Base-by-base conservation (phyloP, 2,329 filamentous ascomycete species). In the Aspergillus oerlinghausenensis region DNA sequence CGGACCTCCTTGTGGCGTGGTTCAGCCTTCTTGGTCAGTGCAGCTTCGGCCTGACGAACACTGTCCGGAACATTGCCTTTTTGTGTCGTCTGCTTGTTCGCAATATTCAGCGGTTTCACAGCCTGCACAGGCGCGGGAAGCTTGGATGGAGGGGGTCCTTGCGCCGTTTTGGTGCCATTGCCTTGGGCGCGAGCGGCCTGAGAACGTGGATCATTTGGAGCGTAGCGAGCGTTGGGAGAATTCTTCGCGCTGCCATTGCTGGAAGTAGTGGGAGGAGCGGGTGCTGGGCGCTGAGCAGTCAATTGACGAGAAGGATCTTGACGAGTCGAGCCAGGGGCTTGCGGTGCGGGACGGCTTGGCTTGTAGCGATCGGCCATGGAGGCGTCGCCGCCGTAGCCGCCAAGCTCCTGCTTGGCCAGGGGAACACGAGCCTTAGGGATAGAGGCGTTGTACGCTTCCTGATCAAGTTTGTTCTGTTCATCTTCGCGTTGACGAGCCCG, bases 1-100 rank as follows among this genome's bases (percentile, higher is more conserved):
- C 94, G 91, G 50, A 94, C 91, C 76, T 97, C 94, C 77, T 96
- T 92, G 75, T 90, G 87, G 60, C 90, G 87, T 67, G 92, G 86
- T 29, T 86, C 75, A 3, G 87, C 75, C 26, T 96, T 94, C 67
- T 93, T 88, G 17, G 89, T 93, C 55, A 97, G 82, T 9, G 92
- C 92, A 53, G 88, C 88, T 73, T 97, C 92, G 3, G 93, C 92
- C 67, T 92, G 90, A 78, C 94, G 95, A 64, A 96, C 85, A 29
- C 88, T 82, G 68, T 94, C 90, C 56, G 77, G 63, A 49, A 70
- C 66, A 42, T 58, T 65, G 63, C 78, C 65, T 78, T 82, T 70
- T 60, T 69, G 79, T 67, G 59, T 66, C 14, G 69, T 62, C 60
- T 84, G 83, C 76, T 92, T 92, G 57, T 84, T 80, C 10, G 84